Evolutionary conservation across 176 grass and related monocot genomes (phyloP).

Genomic region (Lolium rigidum): DNA sequence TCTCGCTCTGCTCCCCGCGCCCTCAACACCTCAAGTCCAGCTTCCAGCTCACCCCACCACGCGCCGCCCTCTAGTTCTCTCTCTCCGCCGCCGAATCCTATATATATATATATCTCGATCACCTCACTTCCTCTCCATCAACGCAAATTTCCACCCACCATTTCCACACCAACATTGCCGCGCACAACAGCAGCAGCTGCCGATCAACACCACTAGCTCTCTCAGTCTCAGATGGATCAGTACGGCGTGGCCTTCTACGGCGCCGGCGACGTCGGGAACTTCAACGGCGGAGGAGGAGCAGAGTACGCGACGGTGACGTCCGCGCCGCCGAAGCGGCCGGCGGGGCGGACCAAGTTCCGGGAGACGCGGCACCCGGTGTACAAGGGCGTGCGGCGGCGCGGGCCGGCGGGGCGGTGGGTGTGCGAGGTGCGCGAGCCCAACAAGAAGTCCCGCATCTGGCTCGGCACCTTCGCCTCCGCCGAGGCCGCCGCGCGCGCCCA

Average conservation of each 20-base stretch:
- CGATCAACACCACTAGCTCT: neutral
- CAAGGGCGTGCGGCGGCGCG: slow-evolving; percentile 74
- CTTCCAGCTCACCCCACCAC: slow-evolving; percentile 40
- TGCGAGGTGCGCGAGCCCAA: slow-evolving; percentile 85
- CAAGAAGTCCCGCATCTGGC: slow-evolving; percentile 95
- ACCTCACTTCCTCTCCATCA: neutral
- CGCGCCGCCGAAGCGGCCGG: slow-evolving; percentile 73
- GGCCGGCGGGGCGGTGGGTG: slow-evolving; percentile 63
- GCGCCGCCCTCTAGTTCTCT: neutral
- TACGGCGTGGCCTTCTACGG: neutral
- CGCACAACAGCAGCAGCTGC: too few relatives aligned
- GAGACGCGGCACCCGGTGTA: slow-evolving; percentile 90
- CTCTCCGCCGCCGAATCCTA: slow-evolving; percentile 27
- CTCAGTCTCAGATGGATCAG: slow-evolving; percentile 2
- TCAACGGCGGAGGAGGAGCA: too few relatives aligned
- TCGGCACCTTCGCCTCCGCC: slow-evolving; percentile 71
- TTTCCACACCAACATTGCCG: too few relatives aligned
- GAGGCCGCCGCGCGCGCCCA: slow-evolving; percentile 89
- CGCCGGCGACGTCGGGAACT: neutral
- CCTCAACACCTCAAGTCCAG: neutral
- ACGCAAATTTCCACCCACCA: neutral
- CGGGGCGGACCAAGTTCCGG: slow-evolving; percentile 86
- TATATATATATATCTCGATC: slow-evolving; percentile 13
- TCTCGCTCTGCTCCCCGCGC: slow-evolving; percentile 4
- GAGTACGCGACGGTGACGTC: slow-evolving; percentile 58